phyloP scores from a whole-genome alignment of 352 stramenopile genomes.

The Pythium dissimile region DNA sequence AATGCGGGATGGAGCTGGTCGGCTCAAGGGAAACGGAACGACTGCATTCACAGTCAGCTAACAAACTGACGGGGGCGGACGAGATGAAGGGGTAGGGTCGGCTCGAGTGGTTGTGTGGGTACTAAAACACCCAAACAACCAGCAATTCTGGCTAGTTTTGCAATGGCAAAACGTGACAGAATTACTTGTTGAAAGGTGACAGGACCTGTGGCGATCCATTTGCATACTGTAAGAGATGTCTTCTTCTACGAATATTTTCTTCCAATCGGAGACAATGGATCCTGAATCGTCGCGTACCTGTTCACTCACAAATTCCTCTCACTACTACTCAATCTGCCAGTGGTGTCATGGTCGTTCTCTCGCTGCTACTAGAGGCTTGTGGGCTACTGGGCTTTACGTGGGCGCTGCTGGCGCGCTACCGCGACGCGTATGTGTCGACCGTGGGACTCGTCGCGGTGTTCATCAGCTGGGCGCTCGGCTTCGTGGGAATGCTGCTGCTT shows the following conservation, averaged over 20 bases:
- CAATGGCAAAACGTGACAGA: too few relatives aligned
- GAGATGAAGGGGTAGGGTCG: neutral
- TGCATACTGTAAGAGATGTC: too few relatives aligned
- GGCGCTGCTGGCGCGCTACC: conserved; percentile 55
- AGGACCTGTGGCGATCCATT: too few relatives aligned
- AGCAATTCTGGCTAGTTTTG: too few relatives aligned
- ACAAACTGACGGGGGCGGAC: too few relatives aligned
- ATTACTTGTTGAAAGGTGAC: too few relatives aligned
- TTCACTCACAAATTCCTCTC: too few relatives aligned
- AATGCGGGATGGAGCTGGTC: neutral
- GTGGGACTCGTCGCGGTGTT: conserved; percentile 46
- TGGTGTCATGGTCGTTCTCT: conserved; percentile 38
- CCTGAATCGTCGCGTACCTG: too few relatives aligned
- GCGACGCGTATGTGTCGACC: conserved; percentile 37
- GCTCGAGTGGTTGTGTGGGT: too few relatives aligned
- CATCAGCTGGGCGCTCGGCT: conserved; percentile 53
- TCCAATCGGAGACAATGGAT: too few relatives aligned
- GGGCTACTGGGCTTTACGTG: conserved; percentile 57
- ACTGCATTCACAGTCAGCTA: neutral
- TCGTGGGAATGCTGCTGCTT: conserved; percentile 56
- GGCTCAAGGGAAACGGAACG: neutral
- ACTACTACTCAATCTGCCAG: neutral
- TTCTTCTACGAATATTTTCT: too few relatives aligned
- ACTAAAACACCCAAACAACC: too few relatives aligned
- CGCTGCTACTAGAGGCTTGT: conserved; percentile 34